A percentile compares a stretch with the other conserved stretches of the same genome.
phyloP scores from a whole-genome alignment of 257 asterid species.

The Solanum bukasovii region DNA sequence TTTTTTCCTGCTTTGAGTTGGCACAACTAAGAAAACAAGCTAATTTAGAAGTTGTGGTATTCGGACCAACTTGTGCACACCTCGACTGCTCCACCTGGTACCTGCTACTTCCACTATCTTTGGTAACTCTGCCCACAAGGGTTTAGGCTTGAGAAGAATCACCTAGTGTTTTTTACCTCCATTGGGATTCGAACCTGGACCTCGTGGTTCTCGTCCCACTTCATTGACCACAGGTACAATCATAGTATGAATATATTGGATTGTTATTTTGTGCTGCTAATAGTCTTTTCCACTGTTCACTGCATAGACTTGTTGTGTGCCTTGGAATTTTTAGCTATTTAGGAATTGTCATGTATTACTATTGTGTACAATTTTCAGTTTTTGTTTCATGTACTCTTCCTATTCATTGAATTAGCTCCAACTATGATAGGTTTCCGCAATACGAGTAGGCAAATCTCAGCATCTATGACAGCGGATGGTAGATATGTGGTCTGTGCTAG shows the following conservation, averaged over 20 bases:
- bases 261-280: background rate
- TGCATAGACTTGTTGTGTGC: background rate
- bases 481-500: conserved; percentile 82
- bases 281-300: background rate
- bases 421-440: conserved; percentile 65
- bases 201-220: background rate
- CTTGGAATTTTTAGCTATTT: background rate
- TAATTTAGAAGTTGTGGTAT: background rate
- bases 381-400: background rate
- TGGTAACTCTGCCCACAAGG: background rate
- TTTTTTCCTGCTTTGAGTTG: background rate
- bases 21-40: background rate
- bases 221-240: background rate
- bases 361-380: background rate
- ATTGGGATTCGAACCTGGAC: background rate
- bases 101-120: background rate
- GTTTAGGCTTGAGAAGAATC: background rate
- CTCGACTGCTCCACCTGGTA: background rate
- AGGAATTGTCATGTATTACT: background rate
- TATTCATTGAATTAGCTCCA: background rate
- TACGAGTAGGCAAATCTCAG: conserved; percentile 85
- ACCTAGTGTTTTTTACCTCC: background rate
- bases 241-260: background rate
- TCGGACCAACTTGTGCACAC: background rate
- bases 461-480: conserved; percentile 74